Conservation (phyloP, 441 rosid genomes). For the Breynia disticha region DNA sequence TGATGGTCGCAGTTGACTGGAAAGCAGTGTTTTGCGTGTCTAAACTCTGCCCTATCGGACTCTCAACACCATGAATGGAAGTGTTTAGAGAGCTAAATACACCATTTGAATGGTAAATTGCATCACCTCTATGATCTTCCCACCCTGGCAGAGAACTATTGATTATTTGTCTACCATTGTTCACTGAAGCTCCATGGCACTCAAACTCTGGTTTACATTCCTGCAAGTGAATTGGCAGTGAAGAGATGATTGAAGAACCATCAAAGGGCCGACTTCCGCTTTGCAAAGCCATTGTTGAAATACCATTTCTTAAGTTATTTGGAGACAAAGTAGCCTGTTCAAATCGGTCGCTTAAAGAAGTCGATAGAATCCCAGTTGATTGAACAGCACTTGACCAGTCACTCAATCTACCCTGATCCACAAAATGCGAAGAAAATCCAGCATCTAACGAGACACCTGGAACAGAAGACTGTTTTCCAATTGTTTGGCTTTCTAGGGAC, state of each 20-base stretch:
- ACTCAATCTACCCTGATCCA: conserved; percentile 26
- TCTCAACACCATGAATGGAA: conserved; percentile 16
- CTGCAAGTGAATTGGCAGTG: conserved; percentile 20
- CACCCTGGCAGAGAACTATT: conserved; percentile 21
- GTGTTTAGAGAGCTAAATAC: conserved; percentile 26
- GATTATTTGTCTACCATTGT: conserved; percentile 21
- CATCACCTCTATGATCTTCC: conserved; percentile 25
- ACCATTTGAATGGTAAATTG: conserved; percentile 21
- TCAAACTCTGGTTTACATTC: conserved; percentile 25
- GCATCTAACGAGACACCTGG: conserved; percentile 21
- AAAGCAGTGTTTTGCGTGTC: conserved; percentile 29
- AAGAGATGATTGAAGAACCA: conserved; percentile 20
- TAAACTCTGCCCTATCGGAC: conserved; percentile 22
- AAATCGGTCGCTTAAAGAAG: conserved; percentile 21
- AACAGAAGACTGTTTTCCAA: conserved; percentile 27
- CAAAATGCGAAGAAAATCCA: conserved; percentile 30
- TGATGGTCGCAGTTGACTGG: conserved; percentile 28
- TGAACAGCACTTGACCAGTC: conserved; percentile 42
- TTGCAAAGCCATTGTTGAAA: conserved; percentile 34
- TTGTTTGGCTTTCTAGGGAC: conserved; percentile 22
- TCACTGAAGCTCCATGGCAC: conserved; percentile 17
- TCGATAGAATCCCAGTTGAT: conserved; percentile 24
- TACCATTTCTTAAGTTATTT: conserved; percentile 19
- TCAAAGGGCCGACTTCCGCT: conserved; percentile 23
- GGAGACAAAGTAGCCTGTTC: conserved; percentile 25